Base-by-base conservation (phyloP, 2,329 filamentous ascomycete species). In the Colletotrichum sp. region DNA sequence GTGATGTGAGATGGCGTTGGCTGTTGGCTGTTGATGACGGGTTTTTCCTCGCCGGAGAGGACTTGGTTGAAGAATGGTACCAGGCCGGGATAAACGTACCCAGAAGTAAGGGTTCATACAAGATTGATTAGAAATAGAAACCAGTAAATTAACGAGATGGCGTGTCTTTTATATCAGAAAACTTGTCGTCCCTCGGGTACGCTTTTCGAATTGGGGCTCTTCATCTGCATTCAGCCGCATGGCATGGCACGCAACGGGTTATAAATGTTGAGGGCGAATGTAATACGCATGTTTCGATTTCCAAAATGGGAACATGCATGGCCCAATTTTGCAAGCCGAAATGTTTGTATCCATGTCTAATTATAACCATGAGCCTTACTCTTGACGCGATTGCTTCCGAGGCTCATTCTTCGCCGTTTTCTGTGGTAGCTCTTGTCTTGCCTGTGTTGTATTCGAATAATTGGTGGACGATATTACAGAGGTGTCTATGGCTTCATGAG, bases 21-120 rank as follows among this genome's bases (percentile, higher is more conserved):
- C 10, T 9, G 4, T 4, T 6, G 43, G 43, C 10, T 9, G 4
- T 4, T 6, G 43, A 18, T 48, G 43, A 48, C 2, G 10, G 43
- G 43, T 0, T 48, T 4, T 13, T 2, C 3, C n/a, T n/a, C 10
- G 10, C n/a, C 10, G 18, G 3, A 2, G 0, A 0, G n/a, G 43
- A 48, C 18, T 12, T 48, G 18, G 0, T 48, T 48, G 43, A 48
- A 1, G n/a, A n/a, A 48, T 48, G 18, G 9, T 13, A 48, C n/a
- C 18, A 48, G 3, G 5, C 5, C 43, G 43, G 18, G 9, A 48
- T n/a, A 9, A 43, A 43, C 6, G 38, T 10, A 43, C 18, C 3
- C 18, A n/a, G 38, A 43, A 18, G 4, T 5, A n/a, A 43, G 3
- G 4, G 5, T n/a, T 6, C 38, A 0, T 9, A 10, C 36, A 18